Base-by-base conservation (phyloP, 768 basidiomycete genomes). In the Hygrophorus pudorinus region DNA sequence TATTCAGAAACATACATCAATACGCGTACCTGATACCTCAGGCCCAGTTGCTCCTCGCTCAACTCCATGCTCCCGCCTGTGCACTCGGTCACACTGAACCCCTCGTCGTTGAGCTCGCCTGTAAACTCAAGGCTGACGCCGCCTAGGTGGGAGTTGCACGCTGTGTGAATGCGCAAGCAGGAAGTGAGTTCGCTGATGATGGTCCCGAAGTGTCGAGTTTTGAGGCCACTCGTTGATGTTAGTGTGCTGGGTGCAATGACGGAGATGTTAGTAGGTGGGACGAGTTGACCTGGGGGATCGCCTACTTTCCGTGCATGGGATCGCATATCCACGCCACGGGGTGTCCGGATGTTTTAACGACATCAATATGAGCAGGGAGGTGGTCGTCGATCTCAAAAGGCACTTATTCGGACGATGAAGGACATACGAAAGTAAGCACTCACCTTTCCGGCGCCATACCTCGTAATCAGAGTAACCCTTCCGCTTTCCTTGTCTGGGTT, bases 221-320 rank as follows among this genome's bases (percentile, higher is more conserved):
- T 99, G 48, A 91, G 72, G 11, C 87, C 88, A 0, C 72, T 74
- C 20, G 72, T 66, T 4, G 90, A 87, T 1, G 86, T 86, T 44
- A 82, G 75, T 1, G 93, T 97, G 65, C 89, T 94, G 48, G 14
- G 36, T 12, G 33, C 14, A 33, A 24, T 11, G 18, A 10, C n/a
- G 12, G 20, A 17, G 2, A 20, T 24, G 4, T 21, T 27, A n/a
- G 30, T 9, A 5, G 6, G 10, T 18, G 29, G 42, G 29, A 32
- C 41, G 38, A 24, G 41, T 33, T 36, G 27, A 34, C 13, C 13
- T 14, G 42, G 38, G 48, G 28, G 35, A n/a, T n/a, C 3, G 72
- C 86, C 53, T 56, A 91, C 90, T 97, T 96, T 67, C 93, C 94
- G 54, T 98, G 94, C 94, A 98, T 98, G 2, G 93, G 92, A 63